phyloP scores from a whole-genome alignment of 2,329 filamentous ascomycete genomes.

The Alternaria sp. region DNA sequence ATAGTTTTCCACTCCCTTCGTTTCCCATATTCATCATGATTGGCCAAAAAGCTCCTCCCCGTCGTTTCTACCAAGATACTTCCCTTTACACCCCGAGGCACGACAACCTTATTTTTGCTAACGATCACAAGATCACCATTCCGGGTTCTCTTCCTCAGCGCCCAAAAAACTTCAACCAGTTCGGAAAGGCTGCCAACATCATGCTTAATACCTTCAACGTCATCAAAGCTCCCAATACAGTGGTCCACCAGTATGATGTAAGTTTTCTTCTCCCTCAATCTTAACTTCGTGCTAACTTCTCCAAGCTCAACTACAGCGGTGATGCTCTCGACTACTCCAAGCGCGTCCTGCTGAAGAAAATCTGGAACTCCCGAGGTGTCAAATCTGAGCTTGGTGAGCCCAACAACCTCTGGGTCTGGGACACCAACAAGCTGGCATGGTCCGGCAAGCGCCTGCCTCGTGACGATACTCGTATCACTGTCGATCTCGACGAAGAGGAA shows the following conservation, averaged over 20 bases:
- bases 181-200: slow-evolving; percentile 53
- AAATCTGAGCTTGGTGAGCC: slow-evolving; percentile 61
- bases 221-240: slow-evolving; percentile 63
- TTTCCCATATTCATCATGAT: slow-evolving; percentile 16
- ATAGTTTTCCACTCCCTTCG: neutral
- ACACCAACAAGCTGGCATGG: slow-evolving; percentile 90
- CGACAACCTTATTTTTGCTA: slow-evolving; percentile 36
- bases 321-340: slow-evolving; percentile 66
- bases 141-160: slow-evolving; percentile 45
- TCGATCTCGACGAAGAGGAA: slow-evolving; percentile 78
- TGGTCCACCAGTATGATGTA: slow-evolving; percentile 87
- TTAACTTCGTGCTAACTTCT: slow-evolving; percentile 16
- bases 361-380: slow-evolving; percentile 74
- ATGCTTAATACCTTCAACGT: slow-evolving; percentile 81
- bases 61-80: slow-evolving; percentile 23
- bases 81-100: slow-evolving; percentile 26
- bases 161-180: slow-evolving; percentile 49
- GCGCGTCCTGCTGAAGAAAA: slow-evolving; percentile 73
- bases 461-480: slow-evolving; percentile 55
- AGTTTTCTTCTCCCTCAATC: slow-evolving; percentile 50
- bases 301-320: slow-evolving; percentile 69
- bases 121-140: slow-evolving; percentile 29
- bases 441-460: slow-evolving; percentile 37
- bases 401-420: slow-evolving; percentile 72
- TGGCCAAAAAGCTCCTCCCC: neutral